Conservation (phyloP, 352 stramenopile species). For the Pythium grandisporangium region DNA sequence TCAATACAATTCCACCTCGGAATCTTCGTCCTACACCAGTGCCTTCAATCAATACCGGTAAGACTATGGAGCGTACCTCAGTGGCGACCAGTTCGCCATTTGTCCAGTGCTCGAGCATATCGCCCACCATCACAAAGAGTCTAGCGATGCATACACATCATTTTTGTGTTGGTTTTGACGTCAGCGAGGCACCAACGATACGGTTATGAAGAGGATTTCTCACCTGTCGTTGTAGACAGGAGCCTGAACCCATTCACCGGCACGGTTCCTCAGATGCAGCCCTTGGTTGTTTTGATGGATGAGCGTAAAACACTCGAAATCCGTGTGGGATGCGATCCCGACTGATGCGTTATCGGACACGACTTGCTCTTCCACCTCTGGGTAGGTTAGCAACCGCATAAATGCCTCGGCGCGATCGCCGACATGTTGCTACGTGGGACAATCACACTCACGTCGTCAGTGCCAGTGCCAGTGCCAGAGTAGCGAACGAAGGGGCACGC, state of each 20-base stretch:
- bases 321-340: conserved; percentile 74
- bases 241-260: conserved; percentile 57
- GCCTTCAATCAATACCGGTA: too few relatives aligned
- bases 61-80: conserved; percentile 34
- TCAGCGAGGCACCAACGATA: background rate
- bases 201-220: background rate
- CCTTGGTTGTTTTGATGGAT: conserved; percentile 77
- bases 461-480: too few relatives aligned
- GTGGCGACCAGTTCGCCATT: conserved; percentile 66
- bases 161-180: background rate
- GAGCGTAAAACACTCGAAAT: conserved; percentile 82
- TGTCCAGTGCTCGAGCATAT: conserved; percentile 78
- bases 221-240: conserved; percentile 58
- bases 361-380: conserved; percentile 25
- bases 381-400: conserved; percentile 74
- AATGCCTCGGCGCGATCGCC: conserved; percentile 62
- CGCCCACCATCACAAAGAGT: conserved; percentile 72
- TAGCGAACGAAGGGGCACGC: too few relatives aligned
- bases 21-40: too few relatives aligned
- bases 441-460: too few relatives aligned
- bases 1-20: too few relatives aligned
- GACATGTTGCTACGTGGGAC: conserved; percentile 40
- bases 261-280: conserved; percentile 50
- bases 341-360: conserved; percentile 63
- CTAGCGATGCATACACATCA: conserved; percentile 6